A percentile compares a stretch with the other conserved stretches of the same genome.
These are phyloP conservation scores for Aurantiochytrium sp. DNA, from an alignment of 108 stramenopile genomes.

Conservation along the genomic window DNA sequence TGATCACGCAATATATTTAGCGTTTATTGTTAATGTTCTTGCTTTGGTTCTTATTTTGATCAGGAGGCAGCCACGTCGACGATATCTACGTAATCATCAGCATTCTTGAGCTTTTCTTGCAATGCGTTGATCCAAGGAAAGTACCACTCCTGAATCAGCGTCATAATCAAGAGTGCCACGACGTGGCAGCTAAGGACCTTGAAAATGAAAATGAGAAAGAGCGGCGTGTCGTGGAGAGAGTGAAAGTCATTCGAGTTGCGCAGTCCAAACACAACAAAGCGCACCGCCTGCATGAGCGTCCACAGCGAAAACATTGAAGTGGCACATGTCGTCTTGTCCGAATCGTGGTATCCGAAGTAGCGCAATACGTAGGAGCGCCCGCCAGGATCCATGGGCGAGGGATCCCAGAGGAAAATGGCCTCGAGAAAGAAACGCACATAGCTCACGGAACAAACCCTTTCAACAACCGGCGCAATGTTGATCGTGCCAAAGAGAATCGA, in stretches of 20 bases:
- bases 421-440: constrained; percentile 11
- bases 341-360: not conserved
- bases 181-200: not conserved
- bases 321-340: not conserved
- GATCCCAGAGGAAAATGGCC: constrained; percentile 10
- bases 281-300: not conserved
- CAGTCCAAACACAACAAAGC: not conserved
- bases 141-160: not conserved
- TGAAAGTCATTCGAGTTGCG: constrained; percentile 17
- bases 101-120: not conserved
- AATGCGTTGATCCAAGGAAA: not conserved
- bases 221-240: constrained; percentile 7
- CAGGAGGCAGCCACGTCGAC: not conserved
- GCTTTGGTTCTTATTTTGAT: too few relatives aligned
- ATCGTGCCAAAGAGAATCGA: not conserved
- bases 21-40: too few relatives aligned
- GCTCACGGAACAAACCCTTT: not conserved
- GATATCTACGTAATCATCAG: not conserved
- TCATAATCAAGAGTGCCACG: not conserved
- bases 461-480: not conserved
- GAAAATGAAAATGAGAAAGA: constrained; percentile 14
- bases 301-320: not conserved
- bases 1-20: too few relatives aligned
- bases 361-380: not conserved
- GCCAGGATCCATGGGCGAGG: not conserved